Base-by-base conservation (phyloP, 1,284 basidiomycete species). In the Schizophyllum commune region DNA sequence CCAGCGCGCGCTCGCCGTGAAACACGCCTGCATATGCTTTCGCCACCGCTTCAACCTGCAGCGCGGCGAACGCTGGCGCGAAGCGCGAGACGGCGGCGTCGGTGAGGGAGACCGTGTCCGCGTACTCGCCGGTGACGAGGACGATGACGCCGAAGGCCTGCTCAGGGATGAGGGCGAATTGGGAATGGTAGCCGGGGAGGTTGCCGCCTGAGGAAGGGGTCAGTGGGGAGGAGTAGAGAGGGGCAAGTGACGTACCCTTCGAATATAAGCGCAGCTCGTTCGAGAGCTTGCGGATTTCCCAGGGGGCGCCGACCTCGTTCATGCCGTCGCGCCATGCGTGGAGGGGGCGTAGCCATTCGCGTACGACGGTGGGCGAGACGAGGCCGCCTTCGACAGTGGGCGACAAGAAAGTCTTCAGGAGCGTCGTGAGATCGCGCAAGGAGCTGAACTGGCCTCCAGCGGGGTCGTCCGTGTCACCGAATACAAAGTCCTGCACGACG, bases 361-460 rank as follows among this genome's bases (percentile, higher is more conserved):
- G 67, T 27, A 79, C 60, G 2, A 75, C 72, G 57, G 70, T 68
- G 1, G 69, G 69, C 0, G 74, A 70, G 11, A 82, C 63, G 19
- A 79, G 64, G 33, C 77, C 75, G 47, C 72, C 72, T 7, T 70
- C 66, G 11, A 66, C 66, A n/a, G 66, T 67, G 4, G 81, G 78
- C 53, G 80, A 73, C 21, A 83, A 68, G 39, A 83, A 65, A 1
- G 74, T 73, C 61, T 76, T 75, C 70, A 77, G 77, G 55, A 80
- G 57, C 9, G 67, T 74, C 20, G 70, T 67, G 4, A 80, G 68
- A 62, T 83, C 82, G 1, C 72, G 68, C 9, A 82, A 69, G 0
- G 80, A 80, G 62, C 75, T 74, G 65, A 78, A 80, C 65, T 83
- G 82, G 1, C 80, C 82, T 0, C 75, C 81, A 0, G 77, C 68